Evolutionary conservation across 75 land plant species (phyloP).

Genomic region (Selaginella tamariscina): DNA sequence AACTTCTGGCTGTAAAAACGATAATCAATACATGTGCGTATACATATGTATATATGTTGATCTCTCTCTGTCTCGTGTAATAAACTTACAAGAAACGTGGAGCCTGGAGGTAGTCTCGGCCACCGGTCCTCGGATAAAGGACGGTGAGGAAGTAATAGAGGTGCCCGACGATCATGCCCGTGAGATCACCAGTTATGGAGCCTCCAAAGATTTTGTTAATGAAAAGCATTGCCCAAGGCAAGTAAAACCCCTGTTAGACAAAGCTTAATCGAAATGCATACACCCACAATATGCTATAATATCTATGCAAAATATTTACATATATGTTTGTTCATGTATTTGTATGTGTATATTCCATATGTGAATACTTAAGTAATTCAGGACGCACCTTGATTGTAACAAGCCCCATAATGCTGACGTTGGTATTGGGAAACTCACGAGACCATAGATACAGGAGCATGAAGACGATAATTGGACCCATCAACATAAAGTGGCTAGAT

Average conservation of each 20-base stretch:
- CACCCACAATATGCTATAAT: too few relatives aligned
- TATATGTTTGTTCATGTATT: too few relatives aligned
- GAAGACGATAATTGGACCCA: conserved; percentile 75
- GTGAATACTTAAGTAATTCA: neutral
- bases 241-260: conserved; percentile 65
- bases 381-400: conserved; percentile 54
- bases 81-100: conserved; percentile 64
- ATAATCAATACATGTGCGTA: neutral
- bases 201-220: conserved; percentile 81
- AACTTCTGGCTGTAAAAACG: conserved; percentile 24
- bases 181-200: conserved; percentile 38
- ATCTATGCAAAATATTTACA: too few relatives aligned
- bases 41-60: neutral
- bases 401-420: conserved; percentile 72
- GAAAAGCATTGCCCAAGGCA: conserved; percentile 87
- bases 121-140: conserved; percentile 69
- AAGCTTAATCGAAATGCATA: too few relatives aligned
- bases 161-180: conserved; percentile 88
- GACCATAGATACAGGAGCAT: conserved; percentile 94
- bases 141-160: conserved; percentile 81
- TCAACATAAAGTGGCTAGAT: conserved; percentile 24
- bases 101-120: conserved; percentile 54
- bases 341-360: too few relatives aligned
- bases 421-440: conserved; percentile 80
- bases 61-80: neutral